These are phyloP conservation scores for Lumnitzera racemosa DNA, from an alignment of 345 rosid genomes.

Conservation along the genomic window DNA sequence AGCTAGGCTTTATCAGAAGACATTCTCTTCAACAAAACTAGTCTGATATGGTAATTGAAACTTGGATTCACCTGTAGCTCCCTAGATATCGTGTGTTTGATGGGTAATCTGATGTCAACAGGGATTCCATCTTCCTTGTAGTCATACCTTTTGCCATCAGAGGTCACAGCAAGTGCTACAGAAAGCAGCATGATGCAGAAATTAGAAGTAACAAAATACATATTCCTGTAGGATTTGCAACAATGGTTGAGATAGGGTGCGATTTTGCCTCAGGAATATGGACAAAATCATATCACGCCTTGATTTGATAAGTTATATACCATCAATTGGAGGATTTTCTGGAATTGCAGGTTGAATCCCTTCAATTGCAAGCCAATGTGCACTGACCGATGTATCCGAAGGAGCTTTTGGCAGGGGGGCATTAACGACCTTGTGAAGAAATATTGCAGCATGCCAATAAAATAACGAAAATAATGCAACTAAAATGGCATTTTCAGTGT, in stretches of 20 bases:
- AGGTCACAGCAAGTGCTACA: conserved; percentile 22
- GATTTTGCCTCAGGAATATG: neutral
- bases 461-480: neutral
- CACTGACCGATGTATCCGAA: conserved; percentile 39
- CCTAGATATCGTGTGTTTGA: conserved; percentile 56
- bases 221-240: neutral
- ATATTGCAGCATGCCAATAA: neutral
- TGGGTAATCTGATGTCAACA: conserved; percentile 41
- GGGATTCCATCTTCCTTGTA: conserved; percentile 63
- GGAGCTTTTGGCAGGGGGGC: conserved; percentile 59
- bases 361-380: conserved; percentile 89
- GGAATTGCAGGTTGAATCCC: conserved; percentile 83
- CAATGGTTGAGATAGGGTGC: neutral
- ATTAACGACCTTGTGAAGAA: conserved; percentile 43
- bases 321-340: conserved; percentile 58
- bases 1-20: neutral
- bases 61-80: conserved; percentile 57
- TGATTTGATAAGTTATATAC: conserved; percentile 16
- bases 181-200: neutral
- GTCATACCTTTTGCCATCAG: conserved; percentile 57
- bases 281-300: neutral
- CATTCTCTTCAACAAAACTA: neutral
- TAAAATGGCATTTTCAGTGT: neutral
- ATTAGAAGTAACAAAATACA: too few relatives aligned
- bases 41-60: neutral